phyloP scores from a whole-genome alignment of 257 asterid species.

The Solanum corneliomulleri region DNA sequence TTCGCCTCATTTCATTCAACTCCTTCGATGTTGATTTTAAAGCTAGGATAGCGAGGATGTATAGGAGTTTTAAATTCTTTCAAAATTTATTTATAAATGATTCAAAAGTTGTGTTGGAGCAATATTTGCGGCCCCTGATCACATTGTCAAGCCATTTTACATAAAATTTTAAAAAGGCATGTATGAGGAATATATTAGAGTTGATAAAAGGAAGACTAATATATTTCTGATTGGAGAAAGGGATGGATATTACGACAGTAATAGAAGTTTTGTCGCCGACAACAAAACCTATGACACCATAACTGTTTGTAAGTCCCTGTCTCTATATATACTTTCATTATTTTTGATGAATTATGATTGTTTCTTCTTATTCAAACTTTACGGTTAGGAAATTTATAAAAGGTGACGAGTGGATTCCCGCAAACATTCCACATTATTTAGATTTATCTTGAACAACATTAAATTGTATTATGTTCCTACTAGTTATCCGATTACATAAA shows the following conservation, averaged over 20 bases:
- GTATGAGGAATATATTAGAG: background rate
- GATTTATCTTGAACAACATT: background rate
- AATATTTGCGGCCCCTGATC: background rate
- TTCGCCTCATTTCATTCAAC: too few relatives aligned
- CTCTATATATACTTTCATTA: background rate
- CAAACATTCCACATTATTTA: background rate
- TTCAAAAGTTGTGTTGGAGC: background rate
- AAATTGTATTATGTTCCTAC: too few relatives aligned
- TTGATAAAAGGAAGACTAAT: background rate
- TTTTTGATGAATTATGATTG: background rate
- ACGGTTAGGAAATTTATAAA: background rate
- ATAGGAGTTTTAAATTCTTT: too few relatives aligned
- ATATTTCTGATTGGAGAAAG: background rate
- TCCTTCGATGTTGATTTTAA: too few relatives aligned
- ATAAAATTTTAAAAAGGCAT: background rate
- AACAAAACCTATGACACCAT: background rate
- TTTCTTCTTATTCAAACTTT: background rate
- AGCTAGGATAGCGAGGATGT: too few relatives aligned
- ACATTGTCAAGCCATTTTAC: background rate
- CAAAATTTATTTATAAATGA: too few relatives aligned
- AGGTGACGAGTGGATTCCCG: background rate
- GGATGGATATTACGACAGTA: background rate
- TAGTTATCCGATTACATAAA: too few relatives aligned
- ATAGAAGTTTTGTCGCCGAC: background rate
- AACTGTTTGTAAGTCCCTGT: background rate